Base-by-base conservation (phyloP, 2,329 filamentous ascomycete genomes). In the Claviceps pusilla region DNA sequence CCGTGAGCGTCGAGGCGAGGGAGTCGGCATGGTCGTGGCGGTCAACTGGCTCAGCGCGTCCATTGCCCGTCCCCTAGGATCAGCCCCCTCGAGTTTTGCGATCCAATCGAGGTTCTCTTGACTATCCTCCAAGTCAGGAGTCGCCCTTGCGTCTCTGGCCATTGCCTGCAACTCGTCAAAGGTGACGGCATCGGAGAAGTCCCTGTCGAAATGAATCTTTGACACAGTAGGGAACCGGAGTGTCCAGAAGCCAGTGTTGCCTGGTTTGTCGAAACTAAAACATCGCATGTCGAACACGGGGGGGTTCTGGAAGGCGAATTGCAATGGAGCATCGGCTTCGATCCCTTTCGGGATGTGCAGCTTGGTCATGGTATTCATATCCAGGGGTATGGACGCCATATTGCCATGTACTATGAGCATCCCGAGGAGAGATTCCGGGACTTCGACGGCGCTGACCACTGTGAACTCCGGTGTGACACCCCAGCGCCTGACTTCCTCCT, bases 241-340 rank as follows among this genome's bases (percentile, higher is more conserved):
- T 56, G 83, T 83, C 72, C 81, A 89, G 62, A 86, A 89, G 1
- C 76, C 75, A 14, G 80, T 82, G 61, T 85, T 83, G 4, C 80
- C 77, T 3, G 78, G 76, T 62, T 84, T 87, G 56, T 89, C 85
- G 60, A 89, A 95, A 0, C 84, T 83, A 57, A 87, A 87, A 53
- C 88, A 90, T 29, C 86, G 75, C 56, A 95, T 72, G 60, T 95
- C 90, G 54, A 89, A 86, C 0, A 95, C 80, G 24, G 88, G 78
- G 0, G 89, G 89, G 0, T 75, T 72, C 7, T 75, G 77, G 65
- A 95, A 95, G 1, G 83, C 67, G 1, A 74, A 68, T 0, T 73
- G 71, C 58, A 77, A 69, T 55, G 69, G 57, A 62, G 72, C 63
- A 48, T 69, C 66, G 42, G 66, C 65, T 52, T 73, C 68, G 2